These are phyloP conservation scores for Naegleria lovaniensis DNA, from an alignment of 208 protist genomes.

Conservation along the genomic window DNA sequence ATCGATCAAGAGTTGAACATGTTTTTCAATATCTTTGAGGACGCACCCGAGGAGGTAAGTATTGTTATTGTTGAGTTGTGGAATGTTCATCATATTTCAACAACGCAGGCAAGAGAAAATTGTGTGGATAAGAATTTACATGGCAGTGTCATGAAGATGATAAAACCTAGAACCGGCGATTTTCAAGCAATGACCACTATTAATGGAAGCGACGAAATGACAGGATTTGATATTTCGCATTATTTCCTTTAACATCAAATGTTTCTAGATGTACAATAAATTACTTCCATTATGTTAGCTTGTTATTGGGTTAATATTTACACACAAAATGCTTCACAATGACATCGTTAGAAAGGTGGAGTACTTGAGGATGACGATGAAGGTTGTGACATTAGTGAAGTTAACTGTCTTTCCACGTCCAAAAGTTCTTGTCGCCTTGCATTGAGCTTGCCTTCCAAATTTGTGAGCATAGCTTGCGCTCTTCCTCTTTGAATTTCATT, in stretches of 20 bases:
- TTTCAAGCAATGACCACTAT: background rate
- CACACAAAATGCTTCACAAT: no score
- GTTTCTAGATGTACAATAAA: background rate
- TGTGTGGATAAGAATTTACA: background rate
- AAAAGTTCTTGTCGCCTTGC: no score
- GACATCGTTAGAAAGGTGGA: no score
- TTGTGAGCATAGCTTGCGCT: background rate
- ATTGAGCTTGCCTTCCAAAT: background rate
- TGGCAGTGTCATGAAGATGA: background rate
- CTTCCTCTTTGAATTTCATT: background rate
- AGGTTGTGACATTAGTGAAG: no score
- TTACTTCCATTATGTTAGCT: no score
- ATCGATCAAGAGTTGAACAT: slow-evolving; percentile 68
- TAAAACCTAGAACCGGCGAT: background rate
- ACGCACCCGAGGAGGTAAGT: slow-evolving; percentile 64
- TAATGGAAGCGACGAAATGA: background rate
- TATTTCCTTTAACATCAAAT: background rate
- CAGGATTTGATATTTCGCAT: background rate
- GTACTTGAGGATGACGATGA: no score
- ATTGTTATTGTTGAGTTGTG: slow-evolving; percentile 30
- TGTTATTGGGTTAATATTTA: no score
- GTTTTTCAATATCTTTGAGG: slow-evolving; percentile 82
- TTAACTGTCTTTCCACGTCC: no score
- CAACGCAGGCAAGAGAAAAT: background rate
- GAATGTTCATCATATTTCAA: no score